Base-by-base conservation (phyloP, 352 stramenopile genomes). In the Phytophthora capsici region DNA sequence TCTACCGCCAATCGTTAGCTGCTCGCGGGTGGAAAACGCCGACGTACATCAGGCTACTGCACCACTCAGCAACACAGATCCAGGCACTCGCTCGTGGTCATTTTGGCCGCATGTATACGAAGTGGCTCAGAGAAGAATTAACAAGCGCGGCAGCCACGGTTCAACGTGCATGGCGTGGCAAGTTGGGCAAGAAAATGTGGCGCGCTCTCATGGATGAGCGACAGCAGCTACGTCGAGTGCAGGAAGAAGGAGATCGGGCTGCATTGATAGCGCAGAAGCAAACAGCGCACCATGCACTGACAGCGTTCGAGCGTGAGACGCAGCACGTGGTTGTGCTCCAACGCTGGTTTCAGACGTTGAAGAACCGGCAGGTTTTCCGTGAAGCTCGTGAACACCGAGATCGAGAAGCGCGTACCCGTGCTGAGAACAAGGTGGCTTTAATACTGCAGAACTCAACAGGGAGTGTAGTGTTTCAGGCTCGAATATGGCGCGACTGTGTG, bases 401-500 rank as follows among this genome's bases (percentile, higher is more conserved):
- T 7, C 59, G 38, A 20, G 50, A 64, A 38, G 58, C 74, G 5
- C 64, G 70, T 9, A 38, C 20, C 0, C 52, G 66, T 25, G 86
- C 77, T 6, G 34, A 59, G 10, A 66, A 75, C 3, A 88, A 82
- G 37, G 49, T 91, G 4, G 30, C 28, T 0, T 50, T 69, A 0
- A 71, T 82, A 26, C 47, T 91, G 8, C 57, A 36, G 4, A 37
- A 49, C 1, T 57, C 75, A 38, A 71, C 80, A 28, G 56, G 53
- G 8, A 71, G 69, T 53, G 77, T 88, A 19, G 57, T 89, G 12
- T 94, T 90, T 55, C 86, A 90, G 43, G 80, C 86, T 36, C 71
- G 70, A 6, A 82, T 92, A 14, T 94, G 86, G 86, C 74, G 75
- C 1, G 83, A 91, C 47, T 88, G 80, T 19, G 58, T 88, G 17